Evolutionary conservation across 2,329 filamentous ascomycete species (phyloP), one percentile per base, ranked within the genome.

Genomic region (Monosporascus sp.): DNA sequence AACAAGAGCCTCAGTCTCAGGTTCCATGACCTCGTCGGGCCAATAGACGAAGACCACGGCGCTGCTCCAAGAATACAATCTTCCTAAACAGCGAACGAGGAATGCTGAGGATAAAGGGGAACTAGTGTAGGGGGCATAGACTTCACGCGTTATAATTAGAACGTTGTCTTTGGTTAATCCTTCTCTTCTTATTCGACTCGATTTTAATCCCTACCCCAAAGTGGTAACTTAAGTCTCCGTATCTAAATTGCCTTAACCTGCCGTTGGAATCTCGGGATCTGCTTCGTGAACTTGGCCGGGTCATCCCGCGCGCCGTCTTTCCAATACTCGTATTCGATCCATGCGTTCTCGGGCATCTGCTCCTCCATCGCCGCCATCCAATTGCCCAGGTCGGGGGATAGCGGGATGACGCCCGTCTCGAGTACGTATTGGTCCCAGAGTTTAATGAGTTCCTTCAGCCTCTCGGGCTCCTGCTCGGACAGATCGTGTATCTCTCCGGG

Each of bases 251-350:
- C 55, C 15, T 61, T 59, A 3, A 66, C 62, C 43, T 56, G 58
- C 20, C 65, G 51, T 20, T 62, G 51, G 17, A 68, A 65, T n/a
- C 59, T 56, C 0, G 65, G 65, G 37, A 68, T 61, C 9, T 57
- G 49, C 49, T 63, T 66, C 11, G 65, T 73, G 52, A 77, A 79
- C 60, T 70, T 75, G 48, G 70, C 64, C 5, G 74, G 74, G 18
- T 75, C 70, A 46, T 80, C 75, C 20, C 68, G 60, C 1, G 70
- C 70, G 2, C 69, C 68, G 4, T 71, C 64, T 47, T 72, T 70
- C 81, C 81, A 85, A 58, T 84, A 85, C 65, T 84, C 80, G 64
- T 83, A 84, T 68, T 85, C 81, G 68, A 85, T 84, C 82, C 81
- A 84, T 6, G 77, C 80, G 61, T 84, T 82, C 65, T 85, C 81